Base-by-base conservation (phyloP, 257 asterid genomes). In the Verbascum thapsus region DNA sequence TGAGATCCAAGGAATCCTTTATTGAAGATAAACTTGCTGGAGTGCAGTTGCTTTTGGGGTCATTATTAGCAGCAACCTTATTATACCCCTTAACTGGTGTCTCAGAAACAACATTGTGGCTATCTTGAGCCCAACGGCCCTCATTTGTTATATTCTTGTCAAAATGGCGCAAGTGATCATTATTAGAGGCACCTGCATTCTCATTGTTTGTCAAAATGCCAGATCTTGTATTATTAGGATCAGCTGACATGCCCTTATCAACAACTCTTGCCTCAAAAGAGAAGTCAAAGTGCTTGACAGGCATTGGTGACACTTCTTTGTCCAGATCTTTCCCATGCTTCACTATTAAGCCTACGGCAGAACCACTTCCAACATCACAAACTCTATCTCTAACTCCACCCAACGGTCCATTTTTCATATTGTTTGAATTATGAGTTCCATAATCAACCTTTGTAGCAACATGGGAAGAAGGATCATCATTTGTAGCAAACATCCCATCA, bases 201-300 rank as follows among this genome's bases (percentile, higher is more conserved):
- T 61, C 73, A 41, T 76, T 22, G 47, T 70, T 77, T 53, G 67
- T 67, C 44, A 50, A 34, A 64, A 68, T 50, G 69, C 17, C 73
- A 57, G 63, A 59, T 51, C 61, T 74, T 52, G 57, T 58, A 56
- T 58, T 50, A 70, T 55, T 74, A 68, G 64, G 72, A 66, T 72
- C 76, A 65, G 74, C 61, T 47, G 64, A 34, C 43, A 39, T 75
- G 67, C 60, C 78, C 57, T 58, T 71, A 49, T 67, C 80, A 48
- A 71, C 43, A 71, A 9, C 39, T 60, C 72, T 82, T 38, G 74
- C 88, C 60, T 92, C 99, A 22, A 68, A 68, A 67, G 76, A 74
- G 73, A 92, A 92, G 75, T 92, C 97, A 78, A 92, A 83, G 76
- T 92, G 97, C 81, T 85, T 92, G 58, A 92, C 96, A 44, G 97